Evolutionary conservation across 257 asterid genomes (phyloP).

Genomic region (Echites panduratus): DNA sequence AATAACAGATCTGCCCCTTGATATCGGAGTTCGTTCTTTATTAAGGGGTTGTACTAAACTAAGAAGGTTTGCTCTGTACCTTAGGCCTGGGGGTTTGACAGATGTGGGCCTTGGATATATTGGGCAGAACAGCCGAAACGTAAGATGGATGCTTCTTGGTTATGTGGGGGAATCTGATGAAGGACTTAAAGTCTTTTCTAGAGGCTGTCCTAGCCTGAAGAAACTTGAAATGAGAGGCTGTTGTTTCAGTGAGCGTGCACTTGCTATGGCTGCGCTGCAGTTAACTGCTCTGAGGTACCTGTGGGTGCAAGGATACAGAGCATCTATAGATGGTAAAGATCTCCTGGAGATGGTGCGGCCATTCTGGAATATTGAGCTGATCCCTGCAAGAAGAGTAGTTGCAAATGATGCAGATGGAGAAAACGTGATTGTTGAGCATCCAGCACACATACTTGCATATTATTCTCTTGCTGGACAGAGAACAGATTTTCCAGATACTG

Average conservation of each 20-base stretch:
- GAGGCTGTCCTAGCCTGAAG: conserved; percentile 72
- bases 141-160: conserved; percentile 93
- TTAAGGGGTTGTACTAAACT: conserved; percentile 58
- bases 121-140: conserved; percentile 60
- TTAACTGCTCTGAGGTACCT: conserved; percentile 54
- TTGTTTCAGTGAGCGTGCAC: conserved; percentile 67
- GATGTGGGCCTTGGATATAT: conserved; percentile 70
- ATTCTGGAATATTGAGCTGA: conserved; percentile 75
- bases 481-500: conserved; percentile 65
- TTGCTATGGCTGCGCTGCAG: conserved; percentile 52
- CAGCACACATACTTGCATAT: conserved; percentile 81
- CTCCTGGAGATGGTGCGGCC: conserved; percentile 62
- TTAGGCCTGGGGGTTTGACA: conserved; percentile 67
- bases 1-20: conserved; percentile 75
- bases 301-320: conserved; percentile 84
- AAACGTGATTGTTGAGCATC: conserved; percentile 38
- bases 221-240: conserved; percentile 87
- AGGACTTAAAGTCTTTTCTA: conserved; percentile 75
- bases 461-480: conserved; percentile 87
- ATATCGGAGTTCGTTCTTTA: conserved; percentile 68
- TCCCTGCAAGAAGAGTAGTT: conserved; percentile 49
- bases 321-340: conserved; percentile 42
- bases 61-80: conserved; percentile 71
- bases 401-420: conserved; percentile 21
- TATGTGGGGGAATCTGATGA: conserved; percentile 67